Evolutionary conservation across 371 early-diverging fungal genomes (phyloP).

Genomic region (Sporodiniella umbellata): DNA sequence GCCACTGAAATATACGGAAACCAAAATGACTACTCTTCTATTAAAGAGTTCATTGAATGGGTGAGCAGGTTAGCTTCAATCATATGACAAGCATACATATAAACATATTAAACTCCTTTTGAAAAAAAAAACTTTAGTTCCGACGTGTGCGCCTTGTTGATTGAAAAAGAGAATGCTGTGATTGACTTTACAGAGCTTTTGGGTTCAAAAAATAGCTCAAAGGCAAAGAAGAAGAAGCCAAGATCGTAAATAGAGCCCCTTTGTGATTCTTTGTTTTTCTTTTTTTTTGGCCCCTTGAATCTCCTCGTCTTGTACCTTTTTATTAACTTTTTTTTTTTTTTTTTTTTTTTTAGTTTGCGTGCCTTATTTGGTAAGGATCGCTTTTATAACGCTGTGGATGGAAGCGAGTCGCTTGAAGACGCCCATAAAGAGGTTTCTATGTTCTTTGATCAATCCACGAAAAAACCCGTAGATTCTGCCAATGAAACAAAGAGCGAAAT

Average conservation of each 20-base stretch:
- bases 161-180: slow-evolving; percentile 66
- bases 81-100: background rate
- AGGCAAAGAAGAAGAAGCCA: slow-evolving; percentile 61
- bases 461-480: background rate
- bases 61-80: slow-evolving; percentile 5
- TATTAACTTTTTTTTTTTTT: background rate
- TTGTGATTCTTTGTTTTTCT: background rate
- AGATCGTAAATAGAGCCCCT: slow-evolving; percentile 23
- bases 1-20: slow-evolving; percentile 5
- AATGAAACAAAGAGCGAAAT: background rate
- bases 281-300: background rate
- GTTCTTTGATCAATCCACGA: slow-evolving; percentile 1
- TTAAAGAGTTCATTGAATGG: slow-evolving; percentile 3
- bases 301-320: too few relatives aligned
- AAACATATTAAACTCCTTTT: background rate
- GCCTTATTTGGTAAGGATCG: slow-evolving; percentile 62
- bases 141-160: slow-evolving; percentile 38
- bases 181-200: slow-evolving; percentile 66
- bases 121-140: slow-evolving; percentile 3
- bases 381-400: slow-evolving; percentile 70
- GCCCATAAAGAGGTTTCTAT: slow-evolving; percentile 64
- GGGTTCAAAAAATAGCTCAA: slow-evolving; percentile 71
- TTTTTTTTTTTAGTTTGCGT: slow-evolving; percentile 37
- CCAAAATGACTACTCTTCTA: slow-evolving; percentile 1
- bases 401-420: slow-evolving; percentile 60